A percentile compares a stretch with the other conserved stretches of the same genome.
Evolutionary conservation across 78 protist species (phyloP).

Genomic region (Paratrimastix pyriformis): DNA sequence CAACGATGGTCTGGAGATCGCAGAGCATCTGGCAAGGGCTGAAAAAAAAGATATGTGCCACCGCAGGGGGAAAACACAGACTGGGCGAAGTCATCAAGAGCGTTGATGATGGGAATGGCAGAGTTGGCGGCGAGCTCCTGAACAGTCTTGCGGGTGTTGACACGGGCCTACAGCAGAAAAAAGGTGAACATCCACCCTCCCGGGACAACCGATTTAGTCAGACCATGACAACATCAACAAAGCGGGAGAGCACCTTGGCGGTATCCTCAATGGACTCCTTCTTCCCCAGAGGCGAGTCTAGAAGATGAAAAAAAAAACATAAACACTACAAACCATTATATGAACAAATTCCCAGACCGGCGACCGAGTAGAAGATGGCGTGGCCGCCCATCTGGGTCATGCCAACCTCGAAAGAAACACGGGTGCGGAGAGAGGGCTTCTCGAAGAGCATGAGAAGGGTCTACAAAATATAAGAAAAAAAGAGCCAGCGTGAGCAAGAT

Average conservation of each 20-base stretch:
- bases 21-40: constrained; percentile 69
- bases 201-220: too few relatives aligned
- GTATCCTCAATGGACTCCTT: constrained; percentile 57
- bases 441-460: constrained; percentile 60
- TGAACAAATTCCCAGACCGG: too few relatives aligned
- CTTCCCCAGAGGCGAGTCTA: constrained; percentile 56
- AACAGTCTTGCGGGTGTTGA: constrained; percentile 24
- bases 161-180: too few relatives aligned
- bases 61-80: too few relatives aligned
- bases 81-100: constrained; percentile 61
- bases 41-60: too few relatives aligned
- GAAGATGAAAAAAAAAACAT: too few relatives aligned
- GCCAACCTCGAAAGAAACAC: constrained; percentile 56
- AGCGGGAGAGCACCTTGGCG: constrained; percentile 37
- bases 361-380: constrained; percentile 52
- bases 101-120: constrained; percentile 65
- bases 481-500: too few relatives aligned
- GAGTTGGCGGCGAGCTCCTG: constrained; percentile 43
- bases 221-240: constrained; percentile 33
- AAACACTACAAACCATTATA: too few relatives aligned
- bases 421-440: constrained; percentile 65
- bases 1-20: constrained; percentile 53
- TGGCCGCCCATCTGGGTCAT: constrained; percentile 70
- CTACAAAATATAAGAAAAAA: too few relatives aligned
- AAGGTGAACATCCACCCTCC: too few relatives aligned